These are phyloP conservation scores for Trichosporon inkin DNA, from an alignment of 1,284 basidiomycete genomes.

Conservation along the genomic window DNA sequence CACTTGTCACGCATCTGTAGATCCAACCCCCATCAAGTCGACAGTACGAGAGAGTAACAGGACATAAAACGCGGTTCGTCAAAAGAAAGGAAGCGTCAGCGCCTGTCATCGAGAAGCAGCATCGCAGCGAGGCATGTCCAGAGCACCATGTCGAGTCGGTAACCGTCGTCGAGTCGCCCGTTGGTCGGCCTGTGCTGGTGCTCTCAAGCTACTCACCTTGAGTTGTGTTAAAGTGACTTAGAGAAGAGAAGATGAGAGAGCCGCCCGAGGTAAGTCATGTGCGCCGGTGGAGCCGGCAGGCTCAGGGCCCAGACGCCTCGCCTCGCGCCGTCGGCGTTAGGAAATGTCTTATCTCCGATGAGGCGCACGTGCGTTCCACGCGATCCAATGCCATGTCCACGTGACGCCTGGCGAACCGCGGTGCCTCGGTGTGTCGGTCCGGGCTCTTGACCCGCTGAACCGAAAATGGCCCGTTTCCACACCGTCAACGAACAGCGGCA, in stretches of 20 bases:
- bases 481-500: too few relatives aligned
- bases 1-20: slow-evolving; percentile 27
- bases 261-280: slow-evolving; percentile 2
- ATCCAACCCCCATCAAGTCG: not conserved
- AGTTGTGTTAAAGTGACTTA: slow-evolving; percentile 10
- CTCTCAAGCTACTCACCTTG: slow-evolving; percentile 9
- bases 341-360: not conserved
- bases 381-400: too few relatives aligned
- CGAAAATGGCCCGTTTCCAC: too few relatives aligned
- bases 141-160: slow-evolving; percentile 1
- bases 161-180: not conserved
- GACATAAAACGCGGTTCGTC: not conserved
- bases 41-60: not conserved
- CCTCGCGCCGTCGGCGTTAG: not conserved
- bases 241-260: slow-evolving; percentile 7
- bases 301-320: not conserved
- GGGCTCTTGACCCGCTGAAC: too few relatives aligned
- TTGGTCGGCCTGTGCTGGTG: not conserved
- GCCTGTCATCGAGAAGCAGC: not conserved
- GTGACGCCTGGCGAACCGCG: too few relatives aligned
- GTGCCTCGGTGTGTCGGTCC: too few relatives aligned
- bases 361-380: not conserved
- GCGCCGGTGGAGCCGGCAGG: not conserved
- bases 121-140: not conserved
- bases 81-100: slow-evolving; percentile 10